phyloP scores from a whole-genome alignment of 164 flowering plant genomes.

The Litsea cubeba region DNA sequence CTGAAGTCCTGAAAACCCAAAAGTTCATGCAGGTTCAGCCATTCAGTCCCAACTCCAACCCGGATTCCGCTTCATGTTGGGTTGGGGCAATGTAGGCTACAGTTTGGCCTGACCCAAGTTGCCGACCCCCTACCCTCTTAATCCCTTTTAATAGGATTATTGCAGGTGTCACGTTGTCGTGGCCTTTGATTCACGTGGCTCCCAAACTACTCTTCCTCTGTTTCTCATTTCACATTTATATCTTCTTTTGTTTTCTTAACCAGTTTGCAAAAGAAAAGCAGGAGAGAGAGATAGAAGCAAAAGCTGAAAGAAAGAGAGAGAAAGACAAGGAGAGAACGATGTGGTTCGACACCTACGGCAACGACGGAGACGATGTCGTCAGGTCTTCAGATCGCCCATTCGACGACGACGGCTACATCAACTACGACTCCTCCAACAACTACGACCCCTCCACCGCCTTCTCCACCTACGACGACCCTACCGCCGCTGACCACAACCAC shows the following conservation, averaged over 20 bases:
- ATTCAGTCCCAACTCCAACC: too few relatives aligned
- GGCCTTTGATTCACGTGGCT: too few relatives aligned
- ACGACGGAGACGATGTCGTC: slow-evolving; percentile 46
- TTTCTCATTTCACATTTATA: not conserved
- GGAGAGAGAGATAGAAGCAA: slow-evolving; percentile 11
- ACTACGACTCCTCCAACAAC: slow-evolving; percentile 34
- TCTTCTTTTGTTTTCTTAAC: not conserved
- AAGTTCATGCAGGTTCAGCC: too few relatives aligned
- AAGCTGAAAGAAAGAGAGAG: not conserved
- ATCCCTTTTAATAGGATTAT: too few relatives aligned
- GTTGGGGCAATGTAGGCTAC: too few relatives aligned
- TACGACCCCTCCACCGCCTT: slow-evolving; percentile 30
- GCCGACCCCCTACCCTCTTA: too few relatives aligned
- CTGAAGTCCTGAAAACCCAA: too few relatives aligned
- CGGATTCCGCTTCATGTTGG: too few relatives aligned
- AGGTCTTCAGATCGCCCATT: slow-evolving; percentile 26
- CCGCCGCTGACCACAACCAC: slow-evolving; percentile 10
- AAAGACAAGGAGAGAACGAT: slow-evolving; percentile 9
- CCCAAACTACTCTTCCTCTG: too few relatives aligned
- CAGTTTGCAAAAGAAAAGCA: not conserved
- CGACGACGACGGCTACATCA: slow-evolving; percentile 46
- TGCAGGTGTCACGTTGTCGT: too few relatives aligned
- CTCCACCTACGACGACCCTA: slow-evolving; percentile 23
- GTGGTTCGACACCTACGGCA: slow-evolving; percentile 50
- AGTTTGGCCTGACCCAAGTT: too few relatives aligned